Evolutionary conservation across 2,329 filamentous ascomycete species (phyloP).

Genomic region (Hypoxylon sp.): DNA sequence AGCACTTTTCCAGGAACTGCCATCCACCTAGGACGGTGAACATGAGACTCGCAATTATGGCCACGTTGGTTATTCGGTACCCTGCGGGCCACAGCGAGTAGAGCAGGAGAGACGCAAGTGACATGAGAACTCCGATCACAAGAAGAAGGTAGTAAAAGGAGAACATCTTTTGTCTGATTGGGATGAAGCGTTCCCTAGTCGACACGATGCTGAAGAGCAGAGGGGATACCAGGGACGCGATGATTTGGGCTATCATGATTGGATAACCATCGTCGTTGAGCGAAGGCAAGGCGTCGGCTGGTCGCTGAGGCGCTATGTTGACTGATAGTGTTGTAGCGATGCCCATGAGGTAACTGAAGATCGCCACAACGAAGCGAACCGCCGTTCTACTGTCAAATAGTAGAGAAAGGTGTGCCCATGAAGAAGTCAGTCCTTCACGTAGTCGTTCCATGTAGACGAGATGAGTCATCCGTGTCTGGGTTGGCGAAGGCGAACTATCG

Average conservation of each 20-base stretch:
- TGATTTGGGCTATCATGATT: conserved; percentile 27
- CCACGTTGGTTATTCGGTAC: conserved; percentile 21
- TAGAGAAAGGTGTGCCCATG: not conserved
- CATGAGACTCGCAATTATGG: conserved; percentile 24
- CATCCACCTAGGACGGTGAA: conserved; percentile 31
- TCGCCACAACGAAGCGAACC: conserved; percentile 23
- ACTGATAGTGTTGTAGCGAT: conserved; percentile 9
- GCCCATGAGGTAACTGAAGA: conserved; percentile 26
- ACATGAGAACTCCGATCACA: conserved; percentile 26
- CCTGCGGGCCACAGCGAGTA: conserved; percentile 28
- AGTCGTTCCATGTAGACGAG: not conserved
- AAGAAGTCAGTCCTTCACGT: not conserved
- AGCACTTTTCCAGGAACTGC: conserved; percentile 33
- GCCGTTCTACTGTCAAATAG: not conserved
- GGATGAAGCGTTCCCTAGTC: conserved; percentile 1
- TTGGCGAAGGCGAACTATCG: not conserved
- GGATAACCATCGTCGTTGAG: conserved; percentile 18
- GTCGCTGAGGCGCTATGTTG: conserved; percentile 3
- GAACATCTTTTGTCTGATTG: conserved; percentile 21
- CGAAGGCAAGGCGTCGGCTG: conserved; percentile 15
- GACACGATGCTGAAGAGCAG: conserved; percentile 27
- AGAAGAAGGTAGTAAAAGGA: conserved; percentile 28
- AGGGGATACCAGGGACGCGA: conserved; percentile 27
- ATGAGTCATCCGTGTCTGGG: not conserved
- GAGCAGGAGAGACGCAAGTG: conserved; percentile 27